Base-by-base conservation (phyloP, 208 protist genomes). In the Acanthamoeba polyphaga region DNA sequence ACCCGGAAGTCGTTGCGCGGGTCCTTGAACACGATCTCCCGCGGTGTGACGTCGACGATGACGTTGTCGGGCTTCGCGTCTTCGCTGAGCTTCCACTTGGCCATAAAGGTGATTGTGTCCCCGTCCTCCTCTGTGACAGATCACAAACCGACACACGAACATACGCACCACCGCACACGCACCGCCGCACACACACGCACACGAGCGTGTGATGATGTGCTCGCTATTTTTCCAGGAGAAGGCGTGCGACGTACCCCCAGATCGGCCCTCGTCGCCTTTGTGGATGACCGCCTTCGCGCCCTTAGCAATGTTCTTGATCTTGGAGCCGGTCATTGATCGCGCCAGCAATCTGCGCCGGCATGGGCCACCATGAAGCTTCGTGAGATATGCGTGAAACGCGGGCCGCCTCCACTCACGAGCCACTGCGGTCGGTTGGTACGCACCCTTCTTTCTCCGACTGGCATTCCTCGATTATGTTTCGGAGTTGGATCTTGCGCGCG, bases 401-500 rank as follows among this genome's bases (percentile, higher is more conserved):
- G n/a, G 46, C 12, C 46, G 46, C 12, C 46, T 51, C 66, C 29
- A n/a, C 12, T 13, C 10, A 1, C 10, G 43, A 43, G 29, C 2
- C 12, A 1, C 9, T 32, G 74, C 10, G 8, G 53, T 9, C 6
- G 38, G 13, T 49, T 7, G 19, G 29, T 34, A 9, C 1, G 74
- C 55, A 84, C 74, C 74, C 74, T n/a, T 84, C 74, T n/a, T 84
- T 84, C 43, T 84, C 74, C 6, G 74, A 84, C 43, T 84, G 74
- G 74, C 74, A 84, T 13, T 84, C 74, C 24, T 93, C 89, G 13
- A 80, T 32, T 64, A 93, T 93, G 89, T 74, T 64, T 34, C 53
- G 89, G 22, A 93, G 89, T 51, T 93, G 89, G 19, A 93, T 80
- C 66, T 80, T 74, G 0, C 89, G 89, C 34, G 89, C 82, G 51